Evolutionary conservation across 495 filamentous ascomycete genomes (phyloP).

Genomic region (Podospora anserina): DNA sequence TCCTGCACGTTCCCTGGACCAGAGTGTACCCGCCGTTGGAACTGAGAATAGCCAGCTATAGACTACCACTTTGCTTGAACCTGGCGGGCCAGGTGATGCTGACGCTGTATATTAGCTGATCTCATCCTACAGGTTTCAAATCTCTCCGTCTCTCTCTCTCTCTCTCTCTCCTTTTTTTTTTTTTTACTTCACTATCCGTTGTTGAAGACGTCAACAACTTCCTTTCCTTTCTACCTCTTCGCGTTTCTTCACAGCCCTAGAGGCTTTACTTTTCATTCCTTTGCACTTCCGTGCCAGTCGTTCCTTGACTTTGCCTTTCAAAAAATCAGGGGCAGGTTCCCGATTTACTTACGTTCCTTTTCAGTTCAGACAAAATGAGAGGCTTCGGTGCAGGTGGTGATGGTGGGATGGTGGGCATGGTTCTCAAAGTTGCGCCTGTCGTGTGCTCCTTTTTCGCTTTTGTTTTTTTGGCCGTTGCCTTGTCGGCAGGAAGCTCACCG

Average conservation of each 20-base stretch:
- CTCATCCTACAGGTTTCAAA: background rate
- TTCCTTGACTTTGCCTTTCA: slow-evolving; percentile 3
- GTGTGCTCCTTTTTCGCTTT: slow-evolving; percentile 54
- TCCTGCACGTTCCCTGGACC: background rate
- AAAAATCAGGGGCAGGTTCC: slow-evolving; percentile 10
- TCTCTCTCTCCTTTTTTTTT: too few relatives aligned
- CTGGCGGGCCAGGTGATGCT: background rate
- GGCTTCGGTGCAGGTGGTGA: slow-evolving; percentile 7
- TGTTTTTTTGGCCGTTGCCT: slow-evolving; percentile 61
- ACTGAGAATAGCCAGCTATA: background rate
- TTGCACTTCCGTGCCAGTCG: slow-evolving; percentile 4
- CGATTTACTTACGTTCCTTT: slow-evolving; percentile 2
- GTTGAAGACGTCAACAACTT: background rate
- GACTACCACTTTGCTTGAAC: background rate
- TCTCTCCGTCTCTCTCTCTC: background rate
- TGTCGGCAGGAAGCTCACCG: slow-evolving; percentile 63
- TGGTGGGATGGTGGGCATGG: slow-evolving; percentile 11
- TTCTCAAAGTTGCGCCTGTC: slow-evolving; percentile 27
- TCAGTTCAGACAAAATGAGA: slow-evolving; percentile 9
- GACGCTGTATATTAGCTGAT: slow-evolving; percentile 1
- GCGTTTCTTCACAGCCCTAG: slow-evolving; percentile 4
- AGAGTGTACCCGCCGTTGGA: background rate
- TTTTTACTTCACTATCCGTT: background rate
- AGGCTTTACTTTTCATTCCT: slow-evolving; percentile 8
- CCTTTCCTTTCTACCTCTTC: background rate